These are phyloP conservation scores for Mycena leptocephala DNA, from an alignment of 768 basidiomycete species.

Conservation along the genomic window DNA sequence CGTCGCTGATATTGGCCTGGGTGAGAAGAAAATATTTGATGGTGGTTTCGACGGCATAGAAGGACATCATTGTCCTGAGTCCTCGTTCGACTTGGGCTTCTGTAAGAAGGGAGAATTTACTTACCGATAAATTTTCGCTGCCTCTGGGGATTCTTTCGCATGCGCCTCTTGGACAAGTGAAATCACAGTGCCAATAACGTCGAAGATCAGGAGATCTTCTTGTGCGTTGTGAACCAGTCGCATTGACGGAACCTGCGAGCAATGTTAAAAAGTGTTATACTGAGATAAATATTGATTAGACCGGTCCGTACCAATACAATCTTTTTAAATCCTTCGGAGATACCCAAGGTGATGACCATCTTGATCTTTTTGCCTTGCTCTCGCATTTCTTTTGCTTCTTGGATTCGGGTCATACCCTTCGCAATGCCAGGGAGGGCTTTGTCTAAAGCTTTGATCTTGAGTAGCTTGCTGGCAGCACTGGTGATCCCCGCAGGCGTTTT, in stretches of 20 bases:
- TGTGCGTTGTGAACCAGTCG: background rate
- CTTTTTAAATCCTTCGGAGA: background rate
- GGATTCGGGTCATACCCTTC: background rate
- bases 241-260: background rate
- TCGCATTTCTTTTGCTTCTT: conserved; percentile 6
- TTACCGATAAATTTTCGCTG: conserved; percentile 7
- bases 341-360: background rate
- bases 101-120: background rate
- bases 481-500: background rate
- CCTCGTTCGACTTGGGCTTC: too few species aligned
- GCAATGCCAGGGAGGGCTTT: background rate
- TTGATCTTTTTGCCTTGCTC: conserved; percentile 23
- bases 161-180: background rate
- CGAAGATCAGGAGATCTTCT: background rate
- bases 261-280: background rate
- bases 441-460: background rate
- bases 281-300: background rate
- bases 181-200: background rate
- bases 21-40: background rate
- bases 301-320: background rate
- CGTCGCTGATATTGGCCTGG: background rate
- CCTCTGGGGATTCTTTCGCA: background rate
- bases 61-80: background rate
- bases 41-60: conserved; percentile 4
- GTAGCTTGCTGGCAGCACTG: background rate